A percentile compares a stretch with the other conserved stretches of the same genome.
phyloP scores from a whole-genome alignment of 257 asterid genomes.

The Nemophila menziesii region DNA sequence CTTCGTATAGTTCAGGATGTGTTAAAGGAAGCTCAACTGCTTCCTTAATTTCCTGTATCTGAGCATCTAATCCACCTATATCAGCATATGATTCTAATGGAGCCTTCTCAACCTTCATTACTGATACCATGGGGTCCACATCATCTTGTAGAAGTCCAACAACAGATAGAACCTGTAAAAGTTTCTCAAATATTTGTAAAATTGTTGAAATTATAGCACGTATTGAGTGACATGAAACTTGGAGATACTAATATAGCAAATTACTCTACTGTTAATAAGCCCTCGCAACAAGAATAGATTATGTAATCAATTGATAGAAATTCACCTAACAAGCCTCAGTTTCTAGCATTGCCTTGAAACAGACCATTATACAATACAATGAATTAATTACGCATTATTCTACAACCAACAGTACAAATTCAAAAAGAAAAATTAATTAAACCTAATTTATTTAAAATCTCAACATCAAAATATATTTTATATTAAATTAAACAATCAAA shows the following conservation, averaged over 20 bases:
- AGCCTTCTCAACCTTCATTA: constrained; percentile 98
- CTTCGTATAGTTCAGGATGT: constrained; percentile 51
- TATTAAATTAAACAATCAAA: no score
- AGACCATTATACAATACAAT: no score
- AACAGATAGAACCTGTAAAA: constrained; percentile 78
- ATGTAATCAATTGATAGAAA: no score
- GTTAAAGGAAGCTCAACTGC: constrained; percentile 49
- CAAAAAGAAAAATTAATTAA: no score
- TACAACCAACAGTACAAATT: no score
- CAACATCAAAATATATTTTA: background rate
- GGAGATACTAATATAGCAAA: background rate
- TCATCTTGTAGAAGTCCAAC: constrained; percentile 95
- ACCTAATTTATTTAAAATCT: background rate
- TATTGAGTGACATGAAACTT: background rate
- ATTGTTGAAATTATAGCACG: background rate
- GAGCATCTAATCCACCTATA: constrained; percentile 44
- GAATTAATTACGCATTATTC: no score
- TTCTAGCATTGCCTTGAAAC: no score
- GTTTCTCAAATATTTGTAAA: background rate
- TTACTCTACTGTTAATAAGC: background rate
- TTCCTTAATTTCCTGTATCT: constrained; percentile 48
- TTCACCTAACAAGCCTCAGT: no score
- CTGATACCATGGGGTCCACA: constrained; percentile 93
- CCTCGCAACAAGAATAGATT: no score
- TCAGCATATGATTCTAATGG: constrained; percentile 92